phyloP scores from a whole-genome alignment of 192 early-diverging fungal genomes.

The Entophlyctis helioformis region DNA sequence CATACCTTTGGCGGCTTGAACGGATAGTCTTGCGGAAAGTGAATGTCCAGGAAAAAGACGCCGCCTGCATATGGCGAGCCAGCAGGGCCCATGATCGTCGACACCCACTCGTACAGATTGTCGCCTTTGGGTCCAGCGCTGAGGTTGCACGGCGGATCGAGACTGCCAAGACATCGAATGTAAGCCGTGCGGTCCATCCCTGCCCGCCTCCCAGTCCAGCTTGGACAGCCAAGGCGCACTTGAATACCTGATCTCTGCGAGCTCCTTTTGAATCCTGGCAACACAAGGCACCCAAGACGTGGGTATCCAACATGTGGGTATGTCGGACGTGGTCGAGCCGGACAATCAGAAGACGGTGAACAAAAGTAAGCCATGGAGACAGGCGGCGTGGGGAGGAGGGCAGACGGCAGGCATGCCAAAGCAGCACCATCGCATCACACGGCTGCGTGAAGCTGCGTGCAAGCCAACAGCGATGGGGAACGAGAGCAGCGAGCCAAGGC shows the following conservation, averaged over 20 bases:
- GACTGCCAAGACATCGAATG: conserved; percentile 19
- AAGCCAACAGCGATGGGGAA: too few relatives aligned
- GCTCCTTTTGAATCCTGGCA: conserved; percentile 82
- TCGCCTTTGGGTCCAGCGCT: conserved; percentile 93
- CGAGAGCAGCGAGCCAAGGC: too few relatives aligned
- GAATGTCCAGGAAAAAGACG: conserved; percentile 87
- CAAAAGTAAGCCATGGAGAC: neutral
- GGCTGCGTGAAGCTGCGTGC: neutral
- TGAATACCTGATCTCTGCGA: conserved; percentile 67
- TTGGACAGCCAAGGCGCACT: neutral
- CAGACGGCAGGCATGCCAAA: neutral
- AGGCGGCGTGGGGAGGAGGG: neutral
- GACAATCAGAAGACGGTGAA: too few relatives aligned
- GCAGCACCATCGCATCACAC: neutral
- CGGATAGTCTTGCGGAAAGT: conserved; percentile 87
- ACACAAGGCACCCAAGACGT: too few relatives aligned
- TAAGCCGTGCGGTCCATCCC: neutral
- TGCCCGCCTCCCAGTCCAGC: neutral
- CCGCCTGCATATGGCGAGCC: conserved; percentile 81
- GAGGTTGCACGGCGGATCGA: conserved; percentile 92
- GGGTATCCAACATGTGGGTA: too few relatives aligned
- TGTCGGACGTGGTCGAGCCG: too few relatives aligned
- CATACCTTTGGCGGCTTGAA: conserved; percentile 88
- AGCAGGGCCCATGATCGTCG: conserved; percentile 82
- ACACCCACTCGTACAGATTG: conserved; percentile 92